Percentiles rank a stretch among this genome's conserved stretches.
Conservation (phyloP, 495 filamentous ascomycete species). For the Penicillium chermesinum region DNA sequence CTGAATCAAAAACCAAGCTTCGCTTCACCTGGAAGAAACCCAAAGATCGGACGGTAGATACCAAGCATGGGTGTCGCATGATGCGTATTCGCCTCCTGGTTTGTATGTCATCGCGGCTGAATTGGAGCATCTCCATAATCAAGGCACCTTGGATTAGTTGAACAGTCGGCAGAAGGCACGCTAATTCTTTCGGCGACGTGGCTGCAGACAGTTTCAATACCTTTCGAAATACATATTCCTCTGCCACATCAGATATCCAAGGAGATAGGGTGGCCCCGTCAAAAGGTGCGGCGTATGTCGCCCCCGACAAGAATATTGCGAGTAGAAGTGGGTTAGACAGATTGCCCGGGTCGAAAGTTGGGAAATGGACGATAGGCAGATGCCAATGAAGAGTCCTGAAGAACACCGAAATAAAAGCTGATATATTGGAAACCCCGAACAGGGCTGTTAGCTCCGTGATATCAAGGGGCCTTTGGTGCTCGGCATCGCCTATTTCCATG, state of each 20-base stretch:
- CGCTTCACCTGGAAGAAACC: slow-evolving; percentile 30
- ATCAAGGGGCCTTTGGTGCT: slow-evolving; percentile 12
- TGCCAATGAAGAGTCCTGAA: slow-evolving; percentile 40
- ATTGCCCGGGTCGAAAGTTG: slow-evolving; percentile 33
- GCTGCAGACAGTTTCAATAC: slow-evolving; percentile 18
- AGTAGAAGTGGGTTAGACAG: slow-evolving; percentile 31
- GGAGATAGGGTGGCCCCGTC: slow-evolving; percentile 20
- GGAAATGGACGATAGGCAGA: slow-evolving; percentile 36
- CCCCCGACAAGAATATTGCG: slow-evolving; percentile 32
- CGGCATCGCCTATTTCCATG: slow-evolving; percentile 12
- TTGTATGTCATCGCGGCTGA: slow-evolving; percentile 28
- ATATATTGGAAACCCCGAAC: slow-evolving; percentile 30
- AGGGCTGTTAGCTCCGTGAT: slow-evolving; percentile 21
- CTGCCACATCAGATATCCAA: slow-evolving; percentile 32
- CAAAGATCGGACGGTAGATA: slow-evolving; percentile 31
- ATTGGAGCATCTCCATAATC: slow-evolving; percentile 40
- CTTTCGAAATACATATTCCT: slow-evolving; percentile 35
- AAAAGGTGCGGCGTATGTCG: slow-evolving; percentile 24
- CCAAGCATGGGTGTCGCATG: slow-evolving; percentile 33
- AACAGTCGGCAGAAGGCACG: slow-evolving; percentile 14
- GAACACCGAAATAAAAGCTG: slow-evolving; percentile 32
- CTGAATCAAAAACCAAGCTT: slow-evolving; percentile 7
- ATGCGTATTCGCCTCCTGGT: slow-evolving; percentile 36
- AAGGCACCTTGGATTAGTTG: slow-evolving; percentile 34
- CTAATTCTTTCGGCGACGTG: slow-evolving; percentile 8